Base-by-base conservation (phyloP, 805 yeast species). In the Saccharomycopsis olivae region DNA sequence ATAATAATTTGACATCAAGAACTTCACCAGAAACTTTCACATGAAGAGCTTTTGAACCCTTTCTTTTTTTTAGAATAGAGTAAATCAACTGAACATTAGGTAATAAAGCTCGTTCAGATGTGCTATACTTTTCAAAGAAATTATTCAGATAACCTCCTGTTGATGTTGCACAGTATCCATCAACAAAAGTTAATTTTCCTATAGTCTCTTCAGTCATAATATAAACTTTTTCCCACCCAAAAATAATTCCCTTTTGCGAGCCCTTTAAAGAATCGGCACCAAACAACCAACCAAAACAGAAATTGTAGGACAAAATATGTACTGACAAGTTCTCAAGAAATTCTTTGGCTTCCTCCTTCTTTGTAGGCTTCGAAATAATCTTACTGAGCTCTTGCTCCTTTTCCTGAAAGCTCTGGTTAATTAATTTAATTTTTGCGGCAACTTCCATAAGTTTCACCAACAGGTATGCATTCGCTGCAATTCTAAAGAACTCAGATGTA, bases 261-360 rank as follows among this genome's bases (percentile, higher is more conserved):
- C 52, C 51, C 13, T 29, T 34, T 1, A 13, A 20, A 14, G 21
- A 13, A 14, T 10, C 18, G 18, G 52, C 54, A n/a, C 71, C 76
- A 53, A 80, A 81, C 3, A 81, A 54, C 87, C 95, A 85, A 0
- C 95, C 94, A 25, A 81, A 44, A 46, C 94, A 81, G 44, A 82
- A 64, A 47, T 79, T 72, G 48, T 76, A 70, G 0, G 85, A 71
- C 4, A 76, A 54, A 18, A 80, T 63, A 35, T 73, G 80, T 23
- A 80, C 59, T 0, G 84, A 64, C 35, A 65, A 68, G 46, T 66
- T 62, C n/a, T 57, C 56, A 35, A 46, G 33, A 13, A 51, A 27
- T 15, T 37, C 39, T 23, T 38, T 17, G 15, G 16, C 20, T 15
- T 4, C 18, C 3, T 3, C 38, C n/a, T 13, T 53, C 56, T 38